Percentiles rank a stretch among this genome's conserved stretches.
phyloP scores from a whole-genome alignment of 176 grass and related monocot species.

The Aechmea fasciata region DNA sequence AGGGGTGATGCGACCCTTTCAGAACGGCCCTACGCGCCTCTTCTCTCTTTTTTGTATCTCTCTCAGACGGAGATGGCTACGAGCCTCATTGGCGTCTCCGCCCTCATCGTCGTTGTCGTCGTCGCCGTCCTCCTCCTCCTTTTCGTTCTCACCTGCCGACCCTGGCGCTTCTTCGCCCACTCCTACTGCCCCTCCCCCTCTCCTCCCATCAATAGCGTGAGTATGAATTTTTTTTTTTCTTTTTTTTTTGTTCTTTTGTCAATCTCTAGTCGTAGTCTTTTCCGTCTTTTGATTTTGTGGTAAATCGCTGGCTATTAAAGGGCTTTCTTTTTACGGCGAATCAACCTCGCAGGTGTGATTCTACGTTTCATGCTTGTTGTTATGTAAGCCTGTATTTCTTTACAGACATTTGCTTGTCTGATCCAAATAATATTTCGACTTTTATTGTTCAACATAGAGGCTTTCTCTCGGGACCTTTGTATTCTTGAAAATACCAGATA shows the following conservation, averaged over 20 bases:
- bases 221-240: neutral
- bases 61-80: conserved; percentile 2
- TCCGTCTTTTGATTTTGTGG: too few species aligned
- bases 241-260: neutral
- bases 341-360: too few species aligned
- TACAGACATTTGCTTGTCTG: too few species aligned
- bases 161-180: conserved; percentile 12
- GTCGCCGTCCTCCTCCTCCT: conserved; percentile 8
- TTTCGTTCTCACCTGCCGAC: conserved; percentile 9
- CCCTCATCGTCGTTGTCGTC: conserved; percentile 27
- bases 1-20: neutral
- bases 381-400: too few species aligned
- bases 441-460: too few species aligned
- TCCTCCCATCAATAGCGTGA: neutral
- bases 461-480: too few species aligned
- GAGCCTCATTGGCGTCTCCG: conserved; percentile 10
- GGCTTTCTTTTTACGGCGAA: too few species aligned
- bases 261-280: neutral
- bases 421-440: too few species aligned
- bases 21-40: neutral
- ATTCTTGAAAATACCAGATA: too few species aligned
- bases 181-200: neutral
- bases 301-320: too few species aligned
- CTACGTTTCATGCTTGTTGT: too few species aligned
- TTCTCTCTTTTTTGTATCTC: neutral